Evolutionary conservation across 163 green algal species (phyloP), one percentile per base, ranked within the genome.

Genomic region (Botryococcus braunii): DNA sequence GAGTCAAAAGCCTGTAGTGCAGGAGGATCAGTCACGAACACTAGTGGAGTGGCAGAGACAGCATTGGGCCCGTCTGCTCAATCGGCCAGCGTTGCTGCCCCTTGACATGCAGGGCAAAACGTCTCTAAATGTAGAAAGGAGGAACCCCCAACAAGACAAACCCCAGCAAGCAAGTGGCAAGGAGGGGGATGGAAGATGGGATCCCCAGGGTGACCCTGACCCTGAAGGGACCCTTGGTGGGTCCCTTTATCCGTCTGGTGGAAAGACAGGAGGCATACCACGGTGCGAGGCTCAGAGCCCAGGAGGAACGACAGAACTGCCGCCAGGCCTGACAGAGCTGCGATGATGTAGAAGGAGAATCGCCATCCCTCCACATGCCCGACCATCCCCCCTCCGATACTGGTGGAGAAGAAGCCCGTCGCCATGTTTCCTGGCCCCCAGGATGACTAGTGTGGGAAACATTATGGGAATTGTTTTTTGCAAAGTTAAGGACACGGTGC

Each of bases 361-460:
- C 89, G 73, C 89, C 89, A 94, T 27, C 89, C 89, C 31, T 90
- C 84, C 36, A 92, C 73, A 23, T 78, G 81, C 52, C 73, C 27
- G 0, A 71, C 66, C 27, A 43, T 40, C 2, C n/a, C 40, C 39
- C 36, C 40, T 31, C 87, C 83, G 17, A 93, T 66, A 70, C 90
- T 93, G 63, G 88, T 95, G 0, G 87, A 84, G 58, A 60, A 49
- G 39, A 69, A 56, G 27, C 66, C 59, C 13, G 47, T 36, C 47
- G 79, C 29, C 76, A 87, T 79, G 35, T 69, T 65, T 2, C 69
- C 79, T 4, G 75, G 13, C n/a, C 50, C 66, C 8, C 38, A n/a
- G 58, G 9, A 52, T 74, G 23, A 71, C 34, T 47, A 62, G 50
- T 62, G 71, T 71, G 27, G 56, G 52, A 37, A 49, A 60, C 6